These are phyloP conservation scores for Cladorrhinum sp. DNA, from an alignment of 2,329 filamentous ascomycete species.

Conservation along the genomic window DNA sequence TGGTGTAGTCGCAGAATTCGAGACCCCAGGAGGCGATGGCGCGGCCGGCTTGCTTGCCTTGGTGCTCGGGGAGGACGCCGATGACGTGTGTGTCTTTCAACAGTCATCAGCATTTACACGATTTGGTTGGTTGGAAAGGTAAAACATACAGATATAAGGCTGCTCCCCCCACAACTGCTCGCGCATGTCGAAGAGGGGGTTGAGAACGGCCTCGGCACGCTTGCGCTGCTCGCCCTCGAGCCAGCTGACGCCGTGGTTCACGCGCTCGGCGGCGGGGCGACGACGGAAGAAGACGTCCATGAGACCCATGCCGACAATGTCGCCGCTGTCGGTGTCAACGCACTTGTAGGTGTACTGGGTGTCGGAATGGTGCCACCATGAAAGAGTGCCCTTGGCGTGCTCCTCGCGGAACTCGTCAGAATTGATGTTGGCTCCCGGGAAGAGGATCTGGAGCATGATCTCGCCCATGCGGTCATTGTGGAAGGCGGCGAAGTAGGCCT, in stretches of 20 bases:
- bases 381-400: conserved; percentile 41
- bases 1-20: conserved; percentile 35
- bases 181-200: conserved; percentile 41
- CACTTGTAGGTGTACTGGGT: conserved; percentile 48
- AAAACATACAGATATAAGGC: conserved; percentile 41
- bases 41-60: conserved; percentile 42
- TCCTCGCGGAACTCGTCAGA: conserved; percentile 40
- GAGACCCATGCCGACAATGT: conserved; percentile 47
- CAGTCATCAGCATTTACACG: background rate
- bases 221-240: conserved; percentile 43
- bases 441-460: conserved; percentile 42
- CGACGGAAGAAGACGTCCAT: conserved; percentile 41
- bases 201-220: conserved; percentile 41
- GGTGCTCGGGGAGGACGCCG: conserved; percentile 42
- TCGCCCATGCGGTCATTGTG: conserved; percentile 38
- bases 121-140: background rate
- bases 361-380: conserved; percentile 38
- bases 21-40: conserved; percentile 41
- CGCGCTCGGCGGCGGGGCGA: conserved; percentile 40
- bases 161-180: conserved; percentile 40
- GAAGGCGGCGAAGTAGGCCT: conserved; percentile 47
- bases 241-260: conserved; percentile 44
- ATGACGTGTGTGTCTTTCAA: conserved; percentile 33
- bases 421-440: conserved; percentile 33
- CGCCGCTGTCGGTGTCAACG: conserved; percentile 41